These are phyloP conservation scores for Cladobotryum mycophilum DNA, from an alignment of 2,329 filamentous ascomycete genomes.

Conservation along the genomic window DNA sequence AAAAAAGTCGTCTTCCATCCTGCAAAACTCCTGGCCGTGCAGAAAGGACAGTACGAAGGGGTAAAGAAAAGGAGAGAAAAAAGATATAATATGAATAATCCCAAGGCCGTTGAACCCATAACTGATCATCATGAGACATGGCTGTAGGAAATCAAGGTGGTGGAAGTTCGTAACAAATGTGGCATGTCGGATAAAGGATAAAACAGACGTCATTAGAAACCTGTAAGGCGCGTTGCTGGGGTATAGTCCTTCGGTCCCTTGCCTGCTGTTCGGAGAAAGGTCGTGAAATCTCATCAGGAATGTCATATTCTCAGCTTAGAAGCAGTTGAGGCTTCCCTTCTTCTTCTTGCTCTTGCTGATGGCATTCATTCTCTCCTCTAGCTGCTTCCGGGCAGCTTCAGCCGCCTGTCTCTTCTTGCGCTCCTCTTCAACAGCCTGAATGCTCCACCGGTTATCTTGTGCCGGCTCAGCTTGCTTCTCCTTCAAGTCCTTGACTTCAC, in stretches of 20 bases:
- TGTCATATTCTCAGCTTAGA: slow-evolving; percentile 48
- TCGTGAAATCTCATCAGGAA: background rate
- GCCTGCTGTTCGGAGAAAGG: background rate
- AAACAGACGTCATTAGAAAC: background rate
- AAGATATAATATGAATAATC: slow-evolving; percentile 2
- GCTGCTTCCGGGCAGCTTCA: slow-evolving; percentile 78
- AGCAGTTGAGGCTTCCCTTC: slow-evolving; percentile 95
- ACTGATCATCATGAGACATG: slow-evolving; percentile 6
- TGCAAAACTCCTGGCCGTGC: slow-evolving; percentile 26
- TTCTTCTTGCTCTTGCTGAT: slow-evolving; percentile 88
- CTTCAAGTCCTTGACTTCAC: slow-evolving; percentile 61
- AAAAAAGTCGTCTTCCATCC: slow-evolving; percentile 7
- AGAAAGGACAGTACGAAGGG: slow-evolving; percentile 13
- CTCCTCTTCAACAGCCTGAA: slow-evolving; percentile 95
- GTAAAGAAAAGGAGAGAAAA: slow-evolving; percentile 8
- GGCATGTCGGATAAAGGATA: background rate
- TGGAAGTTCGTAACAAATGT: background rate
- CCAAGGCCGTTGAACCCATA: background rate
- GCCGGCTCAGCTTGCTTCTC: slow-evolving; percentile 42
- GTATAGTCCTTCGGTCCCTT: slow-evolving; percentile 9
- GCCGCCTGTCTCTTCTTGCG: slow-evolving; percentile 85
- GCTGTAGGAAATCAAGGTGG: slow-evolving; percentile 10
- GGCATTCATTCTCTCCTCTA: slow-evolving; percentile 92
- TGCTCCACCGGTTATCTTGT: slow-evolving; percentile 56
- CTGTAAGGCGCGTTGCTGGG: slow-evolving; percentile 10